These are phyloP conservation scores for Solanum piurae DNA, from an alignment of 257 asterid genomes.

Conservation along the genomic window DNA sequence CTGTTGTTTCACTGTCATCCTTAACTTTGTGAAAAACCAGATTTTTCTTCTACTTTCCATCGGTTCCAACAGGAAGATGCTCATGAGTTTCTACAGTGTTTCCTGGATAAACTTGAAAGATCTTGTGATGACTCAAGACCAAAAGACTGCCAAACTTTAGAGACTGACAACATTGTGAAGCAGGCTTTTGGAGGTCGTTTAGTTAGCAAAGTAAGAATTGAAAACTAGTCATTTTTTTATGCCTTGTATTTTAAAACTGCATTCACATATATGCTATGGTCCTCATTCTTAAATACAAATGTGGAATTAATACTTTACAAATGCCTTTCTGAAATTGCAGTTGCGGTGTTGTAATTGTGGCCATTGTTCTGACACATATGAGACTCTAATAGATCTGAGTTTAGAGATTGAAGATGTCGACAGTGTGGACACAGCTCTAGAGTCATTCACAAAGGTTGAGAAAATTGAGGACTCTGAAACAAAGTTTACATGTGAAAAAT, in stretches of 20 bases:
- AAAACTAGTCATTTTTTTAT: not conserved
- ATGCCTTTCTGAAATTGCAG: constrained; percentile 36
- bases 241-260: not conserved
- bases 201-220: constrained; percentile 58
- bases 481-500: constrained; percentile 71
- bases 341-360: constrained; percentile 77
- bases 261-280: not conserved
- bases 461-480: constrained; percentile 67
- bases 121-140: constrained; percentile 16
- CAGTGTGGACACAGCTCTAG: constrained; percentile 46
- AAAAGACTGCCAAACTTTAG: constrained; percentile 7
- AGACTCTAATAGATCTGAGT: constrained; percentile 74
- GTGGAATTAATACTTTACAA: not conserved
- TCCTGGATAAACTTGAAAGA: constrained; percentile 70
- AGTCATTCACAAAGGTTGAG: constrained; percentile 87
- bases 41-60: constrained; percentile 61
- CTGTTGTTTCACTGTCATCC: constrained; percentile 19
- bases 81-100: constrained; percentile 85
- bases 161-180: constrained; percentile 46
- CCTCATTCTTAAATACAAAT: not conserved
- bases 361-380: constrained; percentile 73
- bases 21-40: constrained; percentile 44
- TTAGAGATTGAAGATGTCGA: constrained; percentile 78
- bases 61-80: constrained; percentile 93
- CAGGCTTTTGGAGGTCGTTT: constrained; percentile 81